These are phyloP conservation scores for Colletotrichum orchidophilum DNA, from an alignment of 2,329 filamentous ascomycete species.

Conservation along the genomic window DNA sequence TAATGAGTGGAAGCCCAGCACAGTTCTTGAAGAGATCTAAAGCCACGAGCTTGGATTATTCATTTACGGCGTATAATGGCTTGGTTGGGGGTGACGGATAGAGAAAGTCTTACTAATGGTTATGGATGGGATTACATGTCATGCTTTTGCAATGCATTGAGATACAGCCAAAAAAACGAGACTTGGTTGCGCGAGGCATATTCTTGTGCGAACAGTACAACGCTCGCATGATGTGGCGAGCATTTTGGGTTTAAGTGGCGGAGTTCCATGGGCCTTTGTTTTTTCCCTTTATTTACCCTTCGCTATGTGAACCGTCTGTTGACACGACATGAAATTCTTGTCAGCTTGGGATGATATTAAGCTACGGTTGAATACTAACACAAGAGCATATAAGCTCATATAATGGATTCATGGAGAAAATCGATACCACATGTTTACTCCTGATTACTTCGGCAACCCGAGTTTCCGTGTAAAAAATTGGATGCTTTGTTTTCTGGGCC, in stretches of 20 bases:
- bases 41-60: not conserved
- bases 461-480: not conserved
- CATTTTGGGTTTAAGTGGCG: not conserved
- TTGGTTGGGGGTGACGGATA: not conserved
- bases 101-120: too few species aligned
- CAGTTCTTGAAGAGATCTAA: conserved; percentile 35
- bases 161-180: not conserved
- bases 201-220: not conserved
- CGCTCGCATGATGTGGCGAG: conserved; percentile 5
- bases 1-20: conserved; percentile 41
- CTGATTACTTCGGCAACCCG: not conserved
- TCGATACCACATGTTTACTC: not conserved
- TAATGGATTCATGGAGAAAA: not conserved
- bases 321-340: not conserved
- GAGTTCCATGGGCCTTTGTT: not conserved
- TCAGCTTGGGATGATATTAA: not conserved
- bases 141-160: not conserved
- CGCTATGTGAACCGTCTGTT: not conserved
- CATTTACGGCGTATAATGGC: not conserved
- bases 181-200: not conserved
- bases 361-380: not conserved
- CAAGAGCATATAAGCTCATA: not conserved
- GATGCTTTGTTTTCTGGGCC: too few species aligned
- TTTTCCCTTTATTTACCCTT: not conserved
- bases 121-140: not conserved